Percentiles rank a stretch among this genome's conserved stretches.
Conservation (phyloP, 805 yeast species). For the Sugiyamaella qingdaonensis region DNA sequence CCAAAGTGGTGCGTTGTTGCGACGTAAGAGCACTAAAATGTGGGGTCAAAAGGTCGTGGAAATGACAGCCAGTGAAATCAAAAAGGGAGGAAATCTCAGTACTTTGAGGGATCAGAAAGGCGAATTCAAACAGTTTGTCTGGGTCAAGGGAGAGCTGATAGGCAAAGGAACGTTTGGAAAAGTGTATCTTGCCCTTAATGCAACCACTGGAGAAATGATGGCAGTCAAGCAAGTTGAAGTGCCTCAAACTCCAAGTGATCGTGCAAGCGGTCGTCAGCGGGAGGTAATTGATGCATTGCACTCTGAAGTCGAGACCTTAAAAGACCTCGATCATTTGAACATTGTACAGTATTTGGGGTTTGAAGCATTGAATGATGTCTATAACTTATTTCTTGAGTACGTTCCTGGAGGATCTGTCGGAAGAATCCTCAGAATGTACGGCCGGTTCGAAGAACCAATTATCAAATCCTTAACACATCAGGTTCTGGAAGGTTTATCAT, state of each 20-base stretch:
- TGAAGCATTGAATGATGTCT: constrained; percentile 65
- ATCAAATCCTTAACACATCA: constrained; percentile 73
- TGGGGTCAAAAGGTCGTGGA: constrained; percentile 97
- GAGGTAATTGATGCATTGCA: constrained; percentile 78
- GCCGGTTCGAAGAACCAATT: constrained; percentile 75
- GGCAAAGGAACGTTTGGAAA: constrained; percentile 97
- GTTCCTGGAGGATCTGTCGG: constrained; percentile 98
- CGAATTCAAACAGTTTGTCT: constrained; percentile 78
- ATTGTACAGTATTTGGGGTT: constrained; percentile 96
- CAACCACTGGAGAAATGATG: constrained; percentile 97
- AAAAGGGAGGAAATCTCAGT: constrained; percentile 62
- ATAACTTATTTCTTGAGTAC: constrained; percentile 87
- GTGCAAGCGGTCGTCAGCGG: constrained; percentile 31
- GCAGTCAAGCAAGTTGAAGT: constrained; percentile 94
- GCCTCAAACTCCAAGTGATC: constrained; percentile 39
- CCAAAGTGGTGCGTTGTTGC: constrained; percentile 38
- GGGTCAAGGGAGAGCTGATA: constrained; percentile 96
- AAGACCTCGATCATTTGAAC: constrained; percentile 88
- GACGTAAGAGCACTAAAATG: constrained; percentile 85
- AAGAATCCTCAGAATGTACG: constrained; percentile 73
- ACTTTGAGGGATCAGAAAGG: constrained; percentile 63
- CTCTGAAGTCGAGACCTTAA: constrained; percentile 89
- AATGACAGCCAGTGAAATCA: constrained; percentile 68
- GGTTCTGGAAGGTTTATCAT: constrained; percentile 79
- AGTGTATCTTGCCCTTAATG: constrained; percentile 86